Conservation (phyloP, 2,329 filamentous ascomycete genomes). For the Diplodia scrobiculata region DNA sequence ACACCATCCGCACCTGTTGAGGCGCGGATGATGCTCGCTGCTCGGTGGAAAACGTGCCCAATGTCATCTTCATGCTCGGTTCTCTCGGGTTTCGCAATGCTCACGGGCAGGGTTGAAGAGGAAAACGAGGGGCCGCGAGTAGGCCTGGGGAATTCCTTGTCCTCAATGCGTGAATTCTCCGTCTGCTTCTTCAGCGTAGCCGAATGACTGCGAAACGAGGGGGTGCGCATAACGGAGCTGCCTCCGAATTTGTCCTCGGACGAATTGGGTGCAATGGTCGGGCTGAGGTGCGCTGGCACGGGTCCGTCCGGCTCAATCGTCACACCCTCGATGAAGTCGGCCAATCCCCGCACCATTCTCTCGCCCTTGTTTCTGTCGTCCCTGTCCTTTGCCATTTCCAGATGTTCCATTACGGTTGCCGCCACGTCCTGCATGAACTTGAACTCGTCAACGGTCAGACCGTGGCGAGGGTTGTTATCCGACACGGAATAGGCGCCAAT, state of each 20-base stretch:
- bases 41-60: slow-evolving; percentile 34
- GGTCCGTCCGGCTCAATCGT: slow-evolving; percentile 31
- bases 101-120: slow-evolving; percentile 22
- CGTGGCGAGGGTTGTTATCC: slow-evolving; percentile 59
- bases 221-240: slow-evolving; percentile 1
- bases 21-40: slow-evolving; percentile 40
- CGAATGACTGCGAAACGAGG: slow-evolving; percentile 24
- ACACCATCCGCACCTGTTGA: slow-evolving; percentile 43
- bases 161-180: slow-evolving; percentile 40
- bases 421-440: slow-evolving; percentile 60
- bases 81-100: slow-evolving; percentile 33
- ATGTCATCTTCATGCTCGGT: slow-evolving; percentile 33
- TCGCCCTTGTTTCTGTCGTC: slow-evolving; percentile 37
- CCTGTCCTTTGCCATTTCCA: slow-evolving; percentile 32
- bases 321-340: slow-evolving; percentile 35
- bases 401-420: slow-evolving; percentile 44
- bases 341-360: slow-evolving; percentile 39
- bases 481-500: slow-evolving; percentile 64
- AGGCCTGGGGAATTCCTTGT: slow-evolving; percentile 13
- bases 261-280: background rate
- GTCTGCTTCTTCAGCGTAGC: slow-evolving; percentile 39
- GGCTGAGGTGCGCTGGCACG: slow-evolving; percentile 21
- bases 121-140: slow-evolving; percentile 16
- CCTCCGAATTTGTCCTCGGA: slow-evolving; percentile 10
- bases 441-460: slow-evolving; percentile 53